A percentile compares a stretch with the other conserved stretches of the same genome.
phyloP scores from a whole-genome alignment of 305 asterid genomes.

The Fraxinus baroniana region DNA sequence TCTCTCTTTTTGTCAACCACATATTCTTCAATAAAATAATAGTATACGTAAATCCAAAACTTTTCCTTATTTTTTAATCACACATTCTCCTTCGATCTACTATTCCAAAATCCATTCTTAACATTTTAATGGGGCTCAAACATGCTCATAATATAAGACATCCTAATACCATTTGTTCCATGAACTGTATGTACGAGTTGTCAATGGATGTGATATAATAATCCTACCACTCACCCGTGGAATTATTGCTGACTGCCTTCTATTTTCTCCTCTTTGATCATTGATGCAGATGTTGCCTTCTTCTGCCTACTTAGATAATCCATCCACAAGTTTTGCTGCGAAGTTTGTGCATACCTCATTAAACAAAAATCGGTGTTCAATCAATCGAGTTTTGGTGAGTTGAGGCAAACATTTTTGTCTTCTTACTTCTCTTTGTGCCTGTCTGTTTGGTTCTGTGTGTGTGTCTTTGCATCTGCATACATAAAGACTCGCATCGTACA shows the following conservation, averaged over 20 bases:
- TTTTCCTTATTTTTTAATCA: too few relatives aligned
- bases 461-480: not conserved
- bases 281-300: constrained; percentile 86
- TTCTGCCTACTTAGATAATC: constrained; percentile 77
- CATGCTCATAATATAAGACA: constrained; percentile 11
- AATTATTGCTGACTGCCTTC: constrained; percentile 20
- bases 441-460: not conserved
- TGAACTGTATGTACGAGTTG: not conserved
- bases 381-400: constrained; percentile 89
- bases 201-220: constrained; percentile 6
- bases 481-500: not conserved
- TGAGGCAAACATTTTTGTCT: constrained; percentile 22
- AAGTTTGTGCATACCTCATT: constrained; percentile 96
- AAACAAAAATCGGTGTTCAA: constrained; percentile 93
- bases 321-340: constrained; percentile 92
- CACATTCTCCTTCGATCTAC: not conserved
- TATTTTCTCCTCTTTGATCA: constrained; percentile 19
- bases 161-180: constrained; percentile 10
- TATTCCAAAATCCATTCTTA: not conserved
- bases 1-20: not conserved
- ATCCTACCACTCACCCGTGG: constrained; percentile 4
- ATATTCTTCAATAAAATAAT: not conserved
- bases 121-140: not conserved
- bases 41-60: not conserved
- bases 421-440: constrained; percentile 17